Conservation (phyloP, 2,329 filamentous ascomycete genomes). For the Microcyclospora pomicola region DNA sequence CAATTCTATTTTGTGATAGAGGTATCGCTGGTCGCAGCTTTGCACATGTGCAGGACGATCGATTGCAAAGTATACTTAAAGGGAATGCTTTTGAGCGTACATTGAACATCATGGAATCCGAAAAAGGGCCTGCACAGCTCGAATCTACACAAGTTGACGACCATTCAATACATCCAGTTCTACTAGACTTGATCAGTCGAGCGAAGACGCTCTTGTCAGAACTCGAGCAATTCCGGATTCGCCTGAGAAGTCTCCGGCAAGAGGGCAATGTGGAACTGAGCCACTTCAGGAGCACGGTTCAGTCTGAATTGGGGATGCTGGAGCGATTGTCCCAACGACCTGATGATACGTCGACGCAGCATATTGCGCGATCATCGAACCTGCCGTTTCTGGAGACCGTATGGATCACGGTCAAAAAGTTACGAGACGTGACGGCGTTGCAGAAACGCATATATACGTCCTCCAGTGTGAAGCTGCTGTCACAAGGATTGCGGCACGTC, state of each 20-base stretch:
- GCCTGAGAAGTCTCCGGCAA: conserved; percentile 22
- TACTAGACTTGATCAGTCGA: conserved; percentile 23
- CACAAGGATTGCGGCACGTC: conserved; percentile 13
- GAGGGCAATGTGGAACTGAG: conserved; percentile 23
- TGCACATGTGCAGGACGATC: too few relatives aligned
- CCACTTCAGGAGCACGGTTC: conserved; percentile 22
- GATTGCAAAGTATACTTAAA: too few relatives aligned
- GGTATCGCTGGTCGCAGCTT: too few relatives aligned
- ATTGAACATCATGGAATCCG: too few relatives aligned
- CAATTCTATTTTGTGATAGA: too few relatives aligned
- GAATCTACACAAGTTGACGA: neutral
- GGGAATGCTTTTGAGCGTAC: too few relatives aligned
- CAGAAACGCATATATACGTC: conserved; percentile 44
- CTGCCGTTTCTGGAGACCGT: conserved; percentile 50
- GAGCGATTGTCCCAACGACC: conserved; percentile 16
- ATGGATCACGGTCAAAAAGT: conserved; percentile 48
- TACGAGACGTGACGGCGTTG: conserved; percentile 43
- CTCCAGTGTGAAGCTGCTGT: conserved; percentile 18
- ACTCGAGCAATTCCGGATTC: conserved; percentile 27
- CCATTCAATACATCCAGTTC: conserved; percentile 1
- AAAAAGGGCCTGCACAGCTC: too few relatives aligned
- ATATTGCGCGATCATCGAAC: conserved; percentile 51
- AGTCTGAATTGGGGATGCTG: conserved; percentile 22
- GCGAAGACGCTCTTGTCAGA: conserved; percentile 27
- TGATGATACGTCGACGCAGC: conserved; percentile 22